Base-by-base conservation (phyloP, 345 rosid genomes). In the Gossypium bickii region DNA sequence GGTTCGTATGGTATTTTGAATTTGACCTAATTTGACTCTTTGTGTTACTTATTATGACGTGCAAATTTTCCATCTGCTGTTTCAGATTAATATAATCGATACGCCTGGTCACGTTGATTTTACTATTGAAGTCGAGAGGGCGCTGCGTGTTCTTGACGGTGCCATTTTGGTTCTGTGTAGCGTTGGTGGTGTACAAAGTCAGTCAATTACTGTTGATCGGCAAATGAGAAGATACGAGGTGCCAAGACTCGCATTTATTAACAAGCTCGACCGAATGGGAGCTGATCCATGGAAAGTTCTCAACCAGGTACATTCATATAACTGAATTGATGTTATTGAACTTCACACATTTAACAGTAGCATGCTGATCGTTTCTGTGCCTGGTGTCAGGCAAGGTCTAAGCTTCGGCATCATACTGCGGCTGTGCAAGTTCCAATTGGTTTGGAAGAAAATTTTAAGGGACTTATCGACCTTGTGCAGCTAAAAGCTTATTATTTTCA, bases 261-360 rank as follows among this genome's bases (percentile, higher is more conserved):
- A 96, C 76, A 96, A 96, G 83, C 99, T 96, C 72, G 99, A 96
- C 82, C 82, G 99, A 59, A 96, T 92, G 99, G 99, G 98, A 80
- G 99, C 99, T 17, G 99, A 96, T 82, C 99, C 98, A 0, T 93
- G 97, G 98, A 96, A 93, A 87, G 99, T 96, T 67, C 78, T 96
- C 82, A 89, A 79, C 79, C 99, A 96, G 97, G 99, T 96, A 74
- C 24, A 16, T 38, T 20, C 9, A 53, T 53, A n/a, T 53, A 70
- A 24, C 12, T 0, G 10, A 11, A 34, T 52, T 29, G 17, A 11
- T 29, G 25, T 51, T 11, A 52, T 11, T 60, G 7, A 27, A 25
- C 18, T 20, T 55, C 3, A 16, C 3, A 15, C 24, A 24, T 77
- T 52, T 15, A 20, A 27, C 1, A 22, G 2, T 74, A 41, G n/a